Evolutionary conservation across 192 early-diverging fungal genomes (phyloP), one percentile per base, ranked within the genome.

Genomic region (Backusella liffmaniae): DNA sequence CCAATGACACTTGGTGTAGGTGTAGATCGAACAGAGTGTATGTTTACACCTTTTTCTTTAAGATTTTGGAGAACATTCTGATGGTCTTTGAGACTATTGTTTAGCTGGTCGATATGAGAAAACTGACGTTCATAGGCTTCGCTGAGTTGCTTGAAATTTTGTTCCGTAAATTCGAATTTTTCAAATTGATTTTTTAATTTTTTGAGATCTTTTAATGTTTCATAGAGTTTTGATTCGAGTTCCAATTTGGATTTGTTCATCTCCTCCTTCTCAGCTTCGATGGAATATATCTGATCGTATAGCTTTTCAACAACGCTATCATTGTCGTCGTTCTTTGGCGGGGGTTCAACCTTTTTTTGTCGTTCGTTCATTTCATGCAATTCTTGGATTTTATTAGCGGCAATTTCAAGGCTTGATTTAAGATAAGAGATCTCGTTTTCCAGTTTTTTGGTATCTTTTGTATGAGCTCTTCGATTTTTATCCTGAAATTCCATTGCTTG

Each of bases 81-180:
- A 72, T 86, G 82, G 34, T 86, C 84, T 75, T 86, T 80, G 18
- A 86, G 37, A 6, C 51, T 76, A 21, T 37, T 75, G 44, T 72
- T 84, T 0, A 86, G 62, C 62, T 86, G 76, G 21, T 46, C 32
- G 13, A 84, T 78, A 70, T 77, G 78, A 36, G 75, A 13, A 70
- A 78, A 74, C 67, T 84, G 82, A n/a, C 77, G 67, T 26, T 79
- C 51, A 70, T 86, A 76, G 8, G 67, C 77, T 66, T 73, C 23
- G 42, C 84, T 66, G 26, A 86, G 75, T 12, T 49, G 30, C 8
- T 79, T 76, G 59, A 78, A 81, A 56, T 82, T 76, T 35, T 76
- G 62, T 66, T 81, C 36, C 2, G 70, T 72, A 18, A 82, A 76
- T 53, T 72, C 46, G 4, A 84, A 73, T 16, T 74, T 67, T 30